phyloP scores from a whole-genome alignment of 495 filamentous ascomycete genomes.

The Talaromyces wortmannii region DNA sequence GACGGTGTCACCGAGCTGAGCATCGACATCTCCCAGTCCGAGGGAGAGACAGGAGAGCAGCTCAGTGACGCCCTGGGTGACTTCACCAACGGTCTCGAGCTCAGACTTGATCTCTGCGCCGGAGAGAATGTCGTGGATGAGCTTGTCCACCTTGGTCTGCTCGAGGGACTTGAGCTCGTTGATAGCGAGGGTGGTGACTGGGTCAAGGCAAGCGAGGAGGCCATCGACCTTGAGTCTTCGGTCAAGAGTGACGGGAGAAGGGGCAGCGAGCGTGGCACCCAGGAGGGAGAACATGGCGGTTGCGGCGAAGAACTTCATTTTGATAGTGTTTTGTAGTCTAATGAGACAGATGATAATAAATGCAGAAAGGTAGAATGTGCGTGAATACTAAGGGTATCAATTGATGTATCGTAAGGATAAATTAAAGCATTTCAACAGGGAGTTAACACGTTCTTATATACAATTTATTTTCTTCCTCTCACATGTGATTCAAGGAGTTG shows the following conservation, averaged over 20 bases:
- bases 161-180: slow-evolving; percentile 3
- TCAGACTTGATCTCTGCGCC: not conserved
- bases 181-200: not conserved
- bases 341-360: not conserved
- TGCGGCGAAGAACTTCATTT: not conserved
- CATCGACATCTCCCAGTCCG: not conserved
- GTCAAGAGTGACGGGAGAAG: not conserved
- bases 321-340: not conserved
- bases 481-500: no score
- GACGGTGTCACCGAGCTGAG: not conserved
- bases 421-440: no score
- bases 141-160: slow-evolving; percentile 11
- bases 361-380: not conserved
- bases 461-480: no score
- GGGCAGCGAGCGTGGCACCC: not conserved
- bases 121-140: slow-evolving; percentile 11
- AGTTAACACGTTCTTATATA: no score
- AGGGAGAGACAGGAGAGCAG: not conserved
- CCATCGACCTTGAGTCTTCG: not conserved
- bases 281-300: not conserved
- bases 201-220: not conserved
- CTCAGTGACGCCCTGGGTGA: not conserved
- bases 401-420: not conserved
- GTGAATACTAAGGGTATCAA: not conserved
- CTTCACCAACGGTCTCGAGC: not conserved